These are phyloP conservation scores for Stevia rebaudiana DNA, from an alignment of 140 eudicot genomes.

Conservation along the genomic window DNA sequence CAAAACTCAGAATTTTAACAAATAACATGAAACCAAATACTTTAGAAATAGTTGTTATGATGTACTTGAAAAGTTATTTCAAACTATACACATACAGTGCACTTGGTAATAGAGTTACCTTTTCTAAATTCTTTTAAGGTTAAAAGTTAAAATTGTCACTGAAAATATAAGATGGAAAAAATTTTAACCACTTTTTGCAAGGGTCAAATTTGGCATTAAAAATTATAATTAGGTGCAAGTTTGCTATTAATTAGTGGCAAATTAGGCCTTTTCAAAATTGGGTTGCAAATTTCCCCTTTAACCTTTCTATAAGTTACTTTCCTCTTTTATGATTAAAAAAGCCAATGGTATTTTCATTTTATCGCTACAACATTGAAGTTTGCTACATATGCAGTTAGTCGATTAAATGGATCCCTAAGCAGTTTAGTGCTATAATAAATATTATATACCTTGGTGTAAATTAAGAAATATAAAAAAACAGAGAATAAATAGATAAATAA, in stretches of 20 bases:
- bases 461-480: background rate
- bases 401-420: constrained; percentile 4
- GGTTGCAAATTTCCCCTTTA: background rate
- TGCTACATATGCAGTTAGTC: background rate
- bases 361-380: background rate
- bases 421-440: constrained; percentile 1
- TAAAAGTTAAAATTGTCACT: background rate
- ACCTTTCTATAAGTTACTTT: background rate
- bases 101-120: background rate
- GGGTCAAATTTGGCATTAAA: background rate
- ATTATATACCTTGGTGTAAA: background rate
- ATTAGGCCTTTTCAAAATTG: background rate
- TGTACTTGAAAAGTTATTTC: background rate
- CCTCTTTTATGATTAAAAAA: background rate
- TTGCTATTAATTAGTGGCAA: background rate
- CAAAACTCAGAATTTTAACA: background rate
- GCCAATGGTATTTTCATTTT: background rate
- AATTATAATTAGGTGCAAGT: background rate
- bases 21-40: constrained; percentile 18
- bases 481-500: background rate
- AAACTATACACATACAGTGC: background rate
- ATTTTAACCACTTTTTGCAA: background rate
- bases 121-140: background rate
- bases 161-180: background rate
- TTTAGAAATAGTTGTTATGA: background rate